Base-by-base conservation (phyloP, 441 rosid genomes). In the Melastoma candidum region DNA sequence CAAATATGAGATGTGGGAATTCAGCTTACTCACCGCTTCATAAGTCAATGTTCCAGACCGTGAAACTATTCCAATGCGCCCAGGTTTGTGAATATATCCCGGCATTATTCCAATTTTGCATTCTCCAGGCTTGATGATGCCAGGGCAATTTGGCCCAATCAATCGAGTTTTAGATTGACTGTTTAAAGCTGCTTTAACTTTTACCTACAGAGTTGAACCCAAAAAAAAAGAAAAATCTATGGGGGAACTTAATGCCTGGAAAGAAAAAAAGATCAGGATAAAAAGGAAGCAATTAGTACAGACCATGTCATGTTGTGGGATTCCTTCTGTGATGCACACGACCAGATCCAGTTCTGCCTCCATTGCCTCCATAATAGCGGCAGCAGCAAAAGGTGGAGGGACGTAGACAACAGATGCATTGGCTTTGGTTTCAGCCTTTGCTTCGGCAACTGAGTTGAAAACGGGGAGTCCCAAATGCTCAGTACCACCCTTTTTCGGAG, bases 301-400 rank as follows among this genome's bases (percentile, higher is more conserved):
- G 71, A 88, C 98, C 98, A 92, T 92, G 67, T 92, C 97, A 54
- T 85, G 97, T 61, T 88, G 98, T 57, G 98, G 98, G 59, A 88
- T 88, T 63, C 95, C 98, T 73, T 92, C 98, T 0, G 98, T 92
- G 29, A 92, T 85, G 69, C 98, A 92, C 48, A 92, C 98, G 55
- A 84, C 73, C 53, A 92, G 92, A 75, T 88, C 98, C 63, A 92
- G 54, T 46, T 92, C 97, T 64, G 97, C 98, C 49, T 84, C 84
- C 62, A 88, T 51, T 7, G 92, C 97, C 77, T 92, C 98, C 98
- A 92, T 75, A 24, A 92, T 80, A 25, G 98, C 98, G 3, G 92
- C 87, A 11, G 98, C 97, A 51, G 97, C 98, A 62, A 88, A 93
- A 7, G 97, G 87, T 2, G 97, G 95, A 46, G 98, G 97, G 51